Evolutionary conservation across 2,329 filamentous ascomycete genomes (phyloP).

Genomic region (Berkeleyomyces rouxiae): DNA sequence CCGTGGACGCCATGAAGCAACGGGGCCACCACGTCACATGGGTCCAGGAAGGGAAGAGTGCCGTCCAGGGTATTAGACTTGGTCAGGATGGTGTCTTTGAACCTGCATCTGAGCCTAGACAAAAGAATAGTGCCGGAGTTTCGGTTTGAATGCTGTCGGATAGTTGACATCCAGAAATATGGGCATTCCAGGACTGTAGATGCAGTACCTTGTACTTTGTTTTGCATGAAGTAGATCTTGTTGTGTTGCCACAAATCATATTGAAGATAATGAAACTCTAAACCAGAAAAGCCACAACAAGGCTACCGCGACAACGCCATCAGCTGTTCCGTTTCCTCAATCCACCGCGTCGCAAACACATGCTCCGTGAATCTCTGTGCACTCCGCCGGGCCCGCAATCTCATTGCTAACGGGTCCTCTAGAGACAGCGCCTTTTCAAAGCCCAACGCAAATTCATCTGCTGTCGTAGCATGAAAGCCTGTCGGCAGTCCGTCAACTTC

Average conservation of each 20-base stretch:
- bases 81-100: constrained; percentile 54
- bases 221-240: not conserved
- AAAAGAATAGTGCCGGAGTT: constrained; percentile 52
- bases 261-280: not conserved
- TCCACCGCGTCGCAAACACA: constrained; percentile 68
- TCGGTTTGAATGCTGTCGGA: constrained; percentile 21
- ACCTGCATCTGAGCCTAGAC: constrained; percentile 60
- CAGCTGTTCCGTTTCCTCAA: constrained; percentile 55
- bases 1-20: constrained; percentile 43
- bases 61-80: constrained; percentile 52
- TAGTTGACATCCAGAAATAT: too few relatives aligned
- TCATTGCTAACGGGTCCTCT: constrained; percentile 56
- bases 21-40: constrained; percentile 58
- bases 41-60: constrained; percentile 45
- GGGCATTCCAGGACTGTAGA: too few relatives aligned
- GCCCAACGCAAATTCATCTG: constrained; percentile 60
- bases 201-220: not conserved
- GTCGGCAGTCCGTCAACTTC: constrained; percentile 62
- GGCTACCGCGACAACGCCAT: constrained; percentile 29
- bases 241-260: constrained; percentile 1
- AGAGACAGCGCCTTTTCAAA: constrained; percentile 64
- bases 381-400: constrained; percentile 57
- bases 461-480: constrained; percentile 69
- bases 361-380: constrained; percentile 76
- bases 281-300: not conserved